Conservation (phyloP, 306 rosid species). For the Fragaria iinumae region DNA sequence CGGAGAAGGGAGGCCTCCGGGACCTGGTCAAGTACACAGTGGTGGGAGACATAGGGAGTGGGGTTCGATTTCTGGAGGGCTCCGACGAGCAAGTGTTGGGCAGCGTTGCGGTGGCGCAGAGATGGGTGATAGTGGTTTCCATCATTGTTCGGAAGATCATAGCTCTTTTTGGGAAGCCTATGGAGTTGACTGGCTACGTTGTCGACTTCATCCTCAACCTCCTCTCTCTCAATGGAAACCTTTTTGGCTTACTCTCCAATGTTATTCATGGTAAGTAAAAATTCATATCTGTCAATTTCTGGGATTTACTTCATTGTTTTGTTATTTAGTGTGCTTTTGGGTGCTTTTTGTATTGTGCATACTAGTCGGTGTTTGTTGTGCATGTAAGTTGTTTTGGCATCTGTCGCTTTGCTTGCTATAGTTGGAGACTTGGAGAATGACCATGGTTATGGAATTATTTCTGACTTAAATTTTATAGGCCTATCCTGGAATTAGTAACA, state of each 20-base stretch:
- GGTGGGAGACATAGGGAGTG: slow-evolving; percentile 26
- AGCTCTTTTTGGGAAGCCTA: slow-evolving; percentile 47
- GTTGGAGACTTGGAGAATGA: neutral
- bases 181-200: slow-evolving; percentile 57
- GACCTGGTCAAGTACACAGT: slow-evolving; percentile 43
- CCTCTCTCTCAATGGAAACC: slow-evolving; percentile 49
- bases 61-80: slow-evolving; percentile 38
- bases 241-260: slow-evolving; percentile 49
- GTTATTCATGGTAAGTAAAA: slow-evolving; percentile 41
- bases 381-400: neutral
- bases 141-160: slow-evolving; percentile 50
- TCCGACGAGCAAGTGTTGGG: slow-evolving; percentile 33
- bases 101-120: slow-evolving; percentile 26
- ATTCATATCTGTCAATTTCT: neutral
- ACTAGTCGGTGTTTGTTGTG: neutral
- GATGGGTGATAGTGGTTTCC: slow-evolving; percentile 66
- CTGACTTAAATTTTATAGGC: neutral
- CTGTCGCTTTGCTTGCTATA: neutral
- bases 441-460: neutral
- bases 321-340: neutral
- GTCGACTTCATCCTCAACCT: slow-evolving; percentile 71
- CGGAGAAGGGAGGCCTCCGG: slow-evolving; percentile 51
- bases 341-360: neutral
- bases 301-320: neutral
- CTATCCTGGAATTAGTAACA: neutral